phyloP scores from a whole-genome alignment of 495 filamentous ascomycete species.

The Penicillium mononematosum region DNA sequence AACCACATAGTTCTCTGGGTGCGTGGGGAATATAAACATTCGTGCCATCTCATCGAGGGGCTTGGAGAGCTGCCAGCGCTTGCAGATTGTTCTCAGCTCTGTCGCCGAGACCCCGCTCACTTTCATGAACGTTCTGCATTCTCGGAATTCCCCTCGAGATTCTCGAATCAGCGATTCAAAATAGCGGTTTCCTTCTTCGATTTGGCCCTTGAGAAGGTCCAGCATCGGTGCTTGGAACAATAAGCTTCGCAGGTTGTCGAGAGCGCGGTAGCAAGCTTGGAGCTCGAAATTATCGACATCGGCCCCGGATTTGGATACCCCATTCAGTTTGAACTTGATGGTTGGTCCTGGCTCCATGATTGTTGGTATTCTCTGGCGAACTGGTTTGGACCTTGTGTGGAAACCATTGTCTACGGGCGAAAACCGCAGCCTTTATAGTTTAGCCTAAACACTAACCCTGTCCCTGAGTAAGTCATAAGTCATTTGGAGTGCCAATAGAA shows the following conservation, averaged over 20 bases:
- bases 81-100: neutral
- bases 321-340: conserved; percentile 9
- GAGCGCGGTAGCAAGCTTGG: conserved; percentile 3
- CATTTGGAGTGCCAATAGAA: neutral
- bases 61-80: conserved; percentile 1
- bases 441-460: neutral
- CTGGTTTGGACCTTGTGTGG: neutral
- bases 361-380: neutral
- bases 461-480: neutral
- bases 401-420: neutral
- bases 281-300: conserved; percentile 3
- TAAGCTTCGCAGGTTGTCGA: conserved; percentile 4
- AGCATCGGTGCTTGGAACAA: conserved; percentile 5
- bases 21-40: conserved; percentile 5
- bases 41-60: conserved; percentile 1
- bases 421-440: neutral
- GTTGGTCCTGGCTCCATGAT: neutral
- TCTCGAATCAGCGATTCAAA: conserved; percentile 3
- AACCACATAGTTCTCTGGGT: conserved; percentile 5
- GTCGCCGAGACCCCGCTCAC: conserved; percentile 4
- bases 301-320: neutral
- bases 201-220: conserved; percentile 1
- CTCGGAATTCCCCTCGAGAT: neutral
- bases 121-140: conserved; percentile 4
- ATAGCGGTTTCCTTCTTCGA: conserved; percentile 2